These are phyloP conservation scores for Oryza officinalis DNA, from an alignment of 176 grass and related monocot species.

Conservation along the genomic window DNA sequence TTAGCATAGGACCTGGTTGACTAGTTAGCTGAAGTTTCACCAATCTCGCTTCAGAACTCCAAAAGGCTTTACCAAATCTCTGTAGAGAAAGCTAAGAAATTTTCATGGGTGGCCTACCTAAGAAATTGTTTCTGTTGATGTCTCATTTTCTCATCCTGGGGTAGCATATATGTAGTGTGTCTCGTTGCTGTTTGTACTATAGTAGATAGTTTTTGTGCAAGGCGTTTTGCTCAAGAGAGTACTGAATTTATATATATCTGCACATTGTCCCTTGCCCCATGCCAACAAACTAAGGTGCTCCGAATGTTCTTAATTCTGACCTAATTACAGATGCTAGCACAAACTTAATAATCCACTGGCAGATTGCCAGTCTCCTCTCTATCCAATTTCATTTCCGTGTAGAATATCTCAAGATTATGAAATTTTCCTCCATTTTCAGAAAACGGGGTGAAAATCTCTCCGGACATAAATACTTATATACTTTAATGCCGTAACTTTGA, in stretches of 20 bases:
- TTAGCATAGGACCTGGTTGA: neutral
- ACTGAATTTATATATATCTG: slow-evolving; percentile 14
- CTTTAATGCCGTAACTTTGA: neutral
- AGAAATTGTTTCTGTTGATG: slow-evolving; percentile 5
- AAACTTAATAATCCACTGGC: neutral
- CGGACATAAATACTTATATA: neutral
- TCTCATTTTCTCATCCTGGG: slow-evolving; percentile 8
- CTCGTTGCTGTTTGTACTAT: slow-evolving; percentile 37
- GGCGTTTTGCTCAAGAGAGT: slow-evolving; percentile 21
- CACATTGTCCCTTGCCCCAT: slow-evolving; percentile 23
- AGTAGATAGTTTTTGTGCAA: neutral
- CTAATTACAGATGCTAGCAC: slow-evolving; percentile 25
- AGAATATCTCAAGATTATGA: neutral
- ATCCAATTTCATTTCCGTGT: slow-evolving; percentile 20
- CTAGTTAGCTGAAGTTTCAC: slow-evolving; percentile 6
- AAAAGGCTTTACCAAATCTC: neutral
- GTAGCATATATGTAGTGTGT: slow-evolving; percentile 18
- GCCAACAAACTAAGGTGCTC: slow-evolving; percentile 21
- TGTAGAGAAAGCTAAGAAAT: slow-evolving; percentile 10
- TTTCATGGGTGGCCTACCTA: neutral
- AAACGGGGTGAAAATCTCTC: neutral
- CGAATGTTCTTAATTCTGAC: slow-evolving; percentile 43
- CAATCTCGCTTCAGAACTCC: neutral
- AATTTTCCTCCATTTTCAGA: neutral
- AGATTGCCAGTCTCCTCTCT: neutral